Evolutionary conservation across 169 alveolate species (phyloP).

Genomic region (Theileria equi): DNA sequence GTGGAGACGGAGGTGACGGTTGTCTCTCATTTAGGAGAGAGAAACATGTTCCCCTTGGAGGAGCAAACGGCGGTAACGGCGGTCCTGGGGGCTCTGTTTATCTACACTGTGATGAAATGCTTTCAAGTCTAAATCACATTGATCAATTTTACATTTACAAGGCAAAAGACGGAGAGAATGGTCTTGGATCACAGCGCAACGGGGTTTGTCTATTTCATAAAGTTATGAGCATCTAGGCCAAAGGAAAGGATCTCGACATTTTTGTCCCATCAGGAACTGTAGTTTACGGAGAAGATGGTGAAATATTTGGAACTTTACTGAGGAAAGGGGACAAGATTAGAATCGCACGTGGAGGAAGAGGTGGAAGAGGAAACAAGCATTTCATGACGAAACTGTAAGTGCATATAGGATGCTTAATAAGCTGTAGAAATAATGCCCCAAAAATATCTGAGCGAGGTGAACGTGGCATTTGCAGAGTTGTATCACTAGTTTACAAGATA

Average conservation of each 20-base stretch:
- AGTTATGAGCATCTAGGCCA: conserved; percentile 53
- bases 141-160: conserved; percentile 65
- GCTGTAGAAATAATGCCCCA: conserved; percentile 55
- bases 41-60: conserved; percentile 77
- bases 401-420: too few relatives aligned
- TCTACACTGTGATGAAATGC: conserved; percentile 68
- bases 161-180: conserved; percentile 78
- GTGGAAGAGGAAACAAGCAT: conserved; percentile 87
- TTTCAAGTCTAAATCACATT: conserved; percentile 71
- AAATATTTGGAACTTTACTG: conserved; percentile 19
- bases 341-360: conserved; percentile 87
- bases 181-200: conserved; percentile 55
- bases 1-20: conserved; percentile 90
- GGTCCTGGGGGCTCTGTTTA: conserved; percentile 91
- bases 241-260: conserved; percentile 78
- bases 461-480: conserved; percentile 62
- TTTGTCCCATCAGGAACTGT: conserved; percentile 87
- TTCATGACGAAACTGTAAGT: conserved; percentile 68
- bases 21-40: conserved; percentile 79
- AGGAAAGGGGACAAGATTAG: conserved; percentile 58
- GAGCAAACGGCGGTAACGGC: conserved; percentile 93
- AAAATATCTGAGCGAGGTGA: conserved; percentile 68
- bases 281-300: conserved; percentile 72
- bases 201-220: conserved; percentile 43
- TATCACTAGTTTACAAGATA: conserved; percentile 67